Evolutionary conservation across 2,329 filamentous ascomycete genomes (phyloP), one percentile per base, ranked within the genome.

Genomic region (Blumeria graminis): DNA sequence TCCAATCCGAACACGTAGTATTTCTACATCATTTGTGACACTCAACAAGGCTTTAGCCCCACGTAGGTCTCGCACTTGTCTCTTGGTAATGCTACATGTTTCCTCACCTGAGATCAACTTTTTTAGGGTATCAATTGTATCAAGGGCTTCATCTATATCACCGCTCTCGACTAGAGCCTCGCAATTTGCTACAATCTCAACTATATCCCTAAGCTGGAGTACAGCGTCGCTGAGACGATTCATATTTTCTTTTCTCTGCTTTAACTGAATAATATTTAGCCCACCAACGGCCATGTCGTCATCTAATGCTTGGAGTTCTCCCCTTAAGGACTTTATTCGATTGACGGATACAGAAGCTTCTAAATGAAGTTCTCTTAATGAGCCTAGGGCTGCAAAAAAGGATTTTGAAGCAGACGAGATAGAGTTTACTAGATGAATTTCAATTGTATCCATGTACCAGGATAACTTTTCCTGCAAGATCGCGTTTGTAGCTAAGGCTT

Each of bases 361-460:
- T 0, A 83, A 83, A 66, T 98, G 90, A 10, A 98, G 72, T 66
- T 95, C 87, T 61, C 87, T 84, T 36, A 98, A 72, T 0, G 89
- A 94, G 0, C 92, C 90, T 0, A 98, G 72, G 0, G 92, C 92
- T 0, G 88, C 89, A 65, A 98, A 98, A 68, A 98, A 98, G 0
- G 90, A 94, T 0, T 87, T 88, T 0, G 92, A 96, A 1, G 92
- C 92, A 0, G 86, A 88, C 1, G 90, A 96, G 60, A 98, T 98
- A 0, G 89, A 94, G 35, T 86, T 87, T 63, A 98, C 95, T 7
- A 98, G 73, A 67, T 98, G 92, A 56, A 98, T 87, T 67, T 98
- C 92, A 22, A 98, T 88, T 0, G 92, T 98, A 67, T 98, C 92
- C 88, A 98, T 94, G 68, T 98, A 98, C 92, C 92, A 98, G 0